A percentile compares a stretch with the other conserved stretches of the same genome.
phyloP scores from a whole-genome alignment of 202 grass and related monocot species.

The Eragrostis tef region DNA sequence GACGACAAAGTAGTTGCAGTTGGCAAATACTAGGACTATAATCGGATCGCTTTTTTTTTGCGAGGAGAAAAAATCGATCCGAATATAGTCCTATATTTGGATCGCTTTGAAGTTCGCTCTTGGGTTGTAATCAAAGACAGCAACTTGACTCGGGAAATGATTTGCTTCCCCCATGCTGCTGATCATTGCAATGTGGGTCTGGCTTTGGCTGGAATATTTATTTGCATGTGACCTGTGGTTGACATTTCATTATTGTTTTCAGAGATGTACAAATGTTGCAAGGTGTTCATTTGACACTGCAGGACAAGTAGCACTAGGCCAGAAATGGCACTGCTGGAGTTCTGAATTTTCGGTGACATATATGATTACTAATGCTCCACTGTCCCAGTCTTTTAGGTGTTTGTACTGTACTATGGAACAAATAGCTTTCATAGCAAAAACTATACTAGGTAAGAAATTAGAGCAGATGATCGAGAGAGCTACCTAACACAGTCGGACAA shows the following conservation, averaged over 20 bases:
- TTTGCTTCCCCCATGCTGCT: background rate
- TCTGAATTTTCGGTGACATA: slow-evolving; percentile 2
- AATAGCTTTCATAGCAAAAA: background rate
- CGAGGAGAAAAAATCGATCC: no score
- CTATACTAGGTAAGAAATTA: background rate
- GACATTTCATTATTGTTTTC: background rate
- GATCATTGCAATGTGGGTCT: background rate
- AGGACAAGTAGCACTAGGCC: background rate
- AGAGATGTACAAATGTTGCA: background rate
- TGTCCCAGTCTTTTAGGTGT: background rate
- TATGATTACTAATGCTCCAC: background rate
- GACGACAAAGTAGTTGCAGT: slow-evolving; percentile 13
- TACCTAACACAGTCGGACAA: slow-evolving; percentile 14
- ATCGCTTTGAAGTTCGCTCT: background rate
- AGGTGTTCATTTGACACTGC: background rate
- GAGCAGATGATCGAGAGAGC: slow-evolving; percentile 25
- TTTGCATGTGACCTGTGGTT: background rate
- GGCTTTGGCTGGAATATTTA: background rate
- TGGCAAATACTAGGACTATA: background rate
- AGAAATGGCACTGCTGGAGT: background rate
- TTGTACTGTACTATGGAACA: slow-evolving; percentile 3
- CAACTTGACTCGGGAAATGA: slow-evolving; percentile 28
- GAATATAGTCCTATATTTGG: no score
- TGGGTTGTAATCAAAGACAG: slow-evolving; percentile 8
- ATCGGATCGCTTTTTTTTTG: no score